phyloP scores from a whole-genome alignment of 345 rosid genomes.

The Salix suchowensis region DNA sequence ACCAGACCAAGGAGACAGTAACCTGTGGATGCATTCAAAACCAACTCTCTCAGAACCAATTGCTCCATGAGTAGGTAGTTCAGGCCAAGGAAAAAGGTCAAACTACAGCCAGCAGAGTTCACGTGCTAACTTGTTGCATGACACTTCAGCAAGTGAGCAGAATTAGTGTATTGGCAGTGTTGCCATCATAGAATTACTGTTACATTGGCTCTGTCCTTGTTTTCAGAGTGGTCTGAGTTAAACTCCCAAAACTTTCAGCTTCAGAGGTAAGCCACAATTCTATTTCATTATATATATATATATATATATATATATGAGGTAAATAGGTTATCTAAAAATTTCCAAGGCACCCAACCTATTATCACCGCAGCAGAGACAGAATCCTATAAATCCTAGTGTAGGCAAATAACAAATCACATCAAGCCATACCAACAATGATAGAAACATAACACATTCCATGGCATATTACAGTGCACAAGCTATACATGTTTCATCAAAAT shows the following conservation, averaged over 20 bases:
- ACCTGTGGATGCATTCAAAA: not conserved
- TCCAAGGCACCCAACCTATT: not conserved
- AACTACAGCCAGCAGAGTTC: not conserved
- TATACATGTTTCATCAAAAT: not conserved
- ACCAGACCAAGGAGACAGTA: not conserved
- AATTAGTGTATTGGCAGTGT: not conserved
- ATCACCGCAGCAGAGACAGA: not conserved
- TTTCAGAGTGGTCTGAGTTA: not conserved
- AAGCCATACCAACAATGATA: not conserved
- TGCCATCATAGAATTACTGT: not conserved
- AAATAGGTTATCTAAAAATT: not conserved
- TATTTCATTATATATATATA: not conserved
- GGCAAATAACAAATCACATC: not conserved
- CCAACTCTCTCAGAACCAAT: not conserved
- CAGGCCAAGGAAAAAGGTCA: not conserved
- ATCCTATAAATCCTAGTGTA: not conserved
- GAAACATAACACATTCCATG: not conserved
- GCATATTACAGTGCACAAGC: not conserved
- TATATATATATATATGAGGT: not conserved
- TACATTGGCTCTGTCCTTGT: not conserved
- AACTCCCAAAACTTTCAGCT: not conserved
- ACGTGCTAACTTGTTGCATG: not conserved
- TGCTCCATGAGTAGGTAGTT: not conserved
- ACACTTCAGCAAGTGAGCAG: not conserved
- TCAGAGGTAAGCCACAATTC: not conserved